A percentile compares a stretch with the other conserved stretches of the same genome.
Evolutionary conservation across 1,284 basidiomycete genomes (phyloP).

Genomic region (Bondarzewia mesenterica): DNA sequence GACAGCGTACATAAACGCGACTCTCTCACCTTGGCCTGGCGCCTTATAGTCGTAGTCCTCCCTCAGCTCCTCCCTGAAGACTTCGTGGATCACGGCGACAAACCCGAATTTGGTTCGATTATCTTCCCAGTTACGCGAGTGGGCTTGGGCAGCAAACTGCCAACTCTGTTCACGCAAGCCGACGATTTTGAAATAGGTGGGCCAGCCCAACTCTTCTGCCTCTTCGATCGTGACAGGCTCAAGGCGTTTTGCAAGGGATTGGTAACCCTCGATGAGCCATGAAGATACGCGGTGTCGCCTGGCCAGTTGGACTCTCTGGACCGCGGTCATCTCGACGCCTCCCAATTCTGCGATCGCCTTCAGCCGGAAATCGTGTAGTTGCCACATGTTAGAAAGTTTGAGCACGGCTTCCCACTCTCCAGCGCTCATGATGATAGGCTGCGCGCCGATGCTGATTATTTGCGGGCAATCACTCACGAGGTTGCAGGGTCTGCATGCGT

Average conservation of each 20-base stretch:
- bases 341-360: not conserved
- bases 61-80: not conserved
- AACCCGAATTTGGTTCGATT: too few relatives aligned
- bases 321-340: too few relatives aligned
- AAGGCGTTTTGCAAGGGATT: not conserved
- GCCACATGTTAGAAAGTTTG: not conserved
- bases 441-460: too few relatives aligned
- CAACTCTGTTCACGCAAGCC: not conserved
- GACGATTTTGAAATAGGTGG: not conserved
- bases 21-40: too few relatives aligned
- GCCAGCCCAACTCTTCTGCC: not conserved
- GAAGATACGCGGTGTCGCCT: not conserved
- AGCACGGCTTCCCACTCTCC: not conserved
- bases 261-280: not conserved
- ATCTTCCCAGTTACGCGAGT: too few relatives aligned
- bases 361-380: not conserved
- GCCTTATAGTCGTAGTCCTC: not conserved
- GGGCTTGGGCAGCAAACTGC: not conserved
- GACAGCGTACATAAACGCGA: too few relatives aligned
- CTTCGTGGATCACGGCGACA: not conserved
- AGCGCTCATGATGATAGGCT: not conserved
- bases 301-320: not conserved
- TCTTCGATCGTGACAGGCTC: not conserved
- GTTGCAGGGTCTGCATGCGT: too few relatives aligned
- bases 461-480: too few relatives aligned